Base-by-base conservation (phyloP, 192 early-diverging fungal species). In the Gonapodya prolifera region DNA sequence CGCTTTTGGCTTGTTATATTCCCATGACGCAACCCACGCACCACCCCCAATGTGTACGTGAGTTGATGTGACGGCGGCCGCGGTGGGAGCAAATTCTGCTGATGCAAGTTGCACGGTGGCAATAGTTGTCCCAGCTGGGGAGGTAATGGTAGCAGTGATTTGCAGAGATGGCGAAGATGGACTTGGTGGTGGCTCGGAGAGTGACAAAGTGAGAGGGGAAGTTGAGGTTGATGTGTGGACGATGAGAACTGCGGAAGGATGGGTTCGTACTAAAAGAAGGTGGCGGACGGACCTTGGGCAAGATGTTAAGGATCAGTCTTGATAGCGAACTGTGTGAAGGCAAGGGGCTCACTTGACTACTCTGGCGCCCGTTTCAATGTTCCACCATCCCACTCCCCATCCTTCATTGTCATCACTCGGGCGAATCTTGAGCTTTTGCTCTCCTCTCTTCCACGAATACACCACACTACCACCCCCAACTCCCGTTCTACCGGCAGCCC, bases 331-430 rank as follows among this genome's bases (percentile, higher is more conserved):
- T n/a, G n/a, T n/a, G n/a, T n/a, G n/a, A n/a, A n/a, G n/a, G n/a
- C n/a, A n/a, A n/a, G n/a, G n/a, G 23, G 30, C 80, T 28, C 75
- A 87, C 85, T 88, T 88, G n/a, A 79, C 80, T 77, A 81, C 79
- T 78, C 80, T 78, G 70, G 87, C 87, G 73, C 84, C 84, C 8
- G 87, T 88, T 35, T 83, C 83, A 2, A 83, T 83, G 70, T 89
- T 89, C 88, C 88, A 89, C 76, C 45, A 61, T 23, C 45, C 45
- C 8, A 61, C 23, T 8, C 45, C 45, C 45, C 45, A 61, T 23
- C 45, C 45, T 16, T 61, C 45, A 61, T 61, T 61, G 45, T 61
- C 45, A 61, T 61, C 45, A 16, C 8, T 23, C 8, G 45, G 8
- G 8, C 23, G 8, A 16, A 8, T 8, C 8, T 23, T 61, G 8